Evolutionary conservation across 768 basidiomycete species (phyloP).

Genomic region (Trametes villosa): DNA sequence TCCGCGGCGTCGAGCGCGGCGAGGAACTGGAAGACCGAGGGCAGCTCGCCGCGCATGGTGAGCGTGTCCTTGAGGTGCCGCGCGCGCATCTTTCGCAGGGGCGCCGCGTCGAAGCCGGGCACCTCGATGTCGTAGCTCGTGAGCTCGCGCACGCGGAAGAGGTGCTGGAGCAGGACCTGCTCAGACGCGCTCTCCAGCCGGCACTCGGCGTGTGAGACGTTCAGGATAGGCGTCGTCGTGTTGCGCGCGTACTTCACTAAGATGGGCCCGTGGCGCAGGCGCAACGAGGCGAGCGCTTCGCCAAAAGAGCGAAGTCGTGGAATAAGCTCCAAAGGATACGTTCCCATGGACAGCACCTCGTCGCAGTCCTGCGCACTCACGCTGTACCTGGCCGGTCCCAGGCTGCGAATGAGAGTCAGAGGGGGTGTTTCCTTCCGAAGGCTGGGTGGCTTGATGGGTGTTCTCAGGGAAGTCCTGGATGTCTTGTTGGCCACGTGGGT

Average conservation of each 20-base stretch:
- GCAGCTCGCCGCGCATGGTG: constrained; percentile 10
- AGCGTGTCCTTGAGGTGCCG: not conserved
- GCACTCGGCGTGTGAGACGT: constrained; percentile 13
- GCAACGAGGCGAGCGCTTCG: not conserved
- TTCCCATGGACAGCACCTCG: constrained; percentile 1
- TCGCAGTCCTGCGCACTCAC: not conserved
- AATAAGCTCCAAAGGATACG: constrained; percentile 1
- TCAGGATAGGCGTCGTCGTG: not conserved
- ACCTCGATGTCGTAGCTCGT: constrained; percentile 8
- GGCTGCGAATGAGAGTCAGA: constrained; percentile 6
- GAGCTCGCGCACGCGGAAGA: constrained; percentile 1
- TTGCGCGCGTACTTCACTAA: not conserved
- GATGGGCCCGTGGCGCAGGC: constrained; percentile 9
- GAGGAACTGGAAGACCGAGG: constrained; percentile 6
- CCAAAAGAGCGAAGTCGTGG: constrained; percentile 7
- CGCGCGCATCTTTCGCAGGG: not conserved
- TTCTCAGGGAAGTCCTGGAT: too few species aligned
- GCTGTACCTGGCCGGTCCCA: constrained; percentile 3
- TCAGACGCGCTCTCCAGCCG: not conserved
- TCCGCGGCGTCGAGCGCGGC: not conserved
- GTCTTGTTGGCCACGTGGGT: not conserved
- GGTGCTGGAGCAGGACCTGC: not conserved
- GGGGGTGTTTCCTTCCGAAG: not conserved
- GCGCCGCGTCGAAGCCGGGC: not conserved
- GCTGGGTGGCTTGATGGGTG: too few species aligned